These are phyloP conservation scores for Hapsidospora chrysogenum DNA, from an alignment of 495 filamentous ascomycete species.

Conservation along the genomic window DNA sequence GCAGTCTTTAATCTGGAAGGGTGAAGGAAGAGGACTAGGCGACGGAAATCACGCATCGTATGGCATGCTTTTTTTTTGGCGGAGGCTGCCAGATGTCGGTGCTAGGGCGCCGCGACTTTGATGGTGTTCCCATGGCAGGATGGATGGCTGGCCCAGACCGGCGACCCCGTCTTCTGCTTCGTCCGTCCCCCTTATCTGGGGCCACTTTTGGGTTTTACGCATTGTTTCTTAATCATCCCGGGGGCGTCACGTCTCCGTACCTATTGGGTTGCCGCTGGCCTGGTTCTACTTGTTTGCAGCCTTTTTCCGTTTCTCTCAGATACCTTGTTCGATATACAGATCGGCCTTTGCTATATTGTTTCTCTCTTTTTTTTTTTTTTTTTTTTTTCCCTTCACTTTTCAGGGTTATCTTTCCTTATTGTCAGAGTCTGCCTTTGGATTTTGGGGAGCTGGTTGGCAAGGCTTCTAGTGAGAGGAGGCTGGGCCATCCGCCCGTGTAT, in stretches of 20 bases:
- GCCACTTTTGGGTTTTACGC: conserved; percentile 19
- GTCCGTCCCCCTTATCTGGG: conserved; percentile 15
- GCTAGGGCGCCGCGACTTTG: no score
- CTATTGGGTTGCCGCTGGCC: conserved; percentile 1
- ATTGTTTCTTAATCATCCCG: conserved; percentile 4
- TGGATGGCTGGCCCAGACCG: conserved; percentile 35
- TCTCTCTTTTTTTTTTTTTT: conserved; percentile 1
- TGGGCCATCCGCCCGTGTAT: neutral
- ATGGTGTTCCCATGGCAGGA: conserved; percentile 28
- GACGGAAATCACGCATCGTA: no score
- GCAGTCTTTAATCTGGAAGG: no score
- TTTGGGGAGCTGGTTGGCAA: neutral
- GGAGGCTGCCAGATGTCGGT: no score
- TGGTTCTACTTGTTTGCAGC: conserved; percentile 6
- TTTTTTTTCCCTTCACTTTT: conserved; percentile 1
- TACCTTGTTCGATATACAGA: conserved; percentile 8
- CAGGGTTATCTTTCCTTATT: neutral
- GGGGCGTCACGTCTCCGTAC: neutral
- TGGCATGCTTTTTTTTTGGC: no score
- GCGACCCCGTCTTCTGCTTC: conserved; percentile 13
- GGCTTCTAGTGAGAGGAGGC: neutral
- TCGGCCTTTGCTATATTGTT: conserved; percentile 4
- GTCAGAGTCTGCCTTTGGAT: neutral
- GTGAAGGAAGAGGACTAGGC: no score
- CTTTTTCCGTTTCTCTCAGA: conserved; percentile 8